Percentiles rank a stretch among this genome's conserved stretches.
Conservation (phyloP, 73 alveolate genomes). For the Paramecium caudatum region DNA sequence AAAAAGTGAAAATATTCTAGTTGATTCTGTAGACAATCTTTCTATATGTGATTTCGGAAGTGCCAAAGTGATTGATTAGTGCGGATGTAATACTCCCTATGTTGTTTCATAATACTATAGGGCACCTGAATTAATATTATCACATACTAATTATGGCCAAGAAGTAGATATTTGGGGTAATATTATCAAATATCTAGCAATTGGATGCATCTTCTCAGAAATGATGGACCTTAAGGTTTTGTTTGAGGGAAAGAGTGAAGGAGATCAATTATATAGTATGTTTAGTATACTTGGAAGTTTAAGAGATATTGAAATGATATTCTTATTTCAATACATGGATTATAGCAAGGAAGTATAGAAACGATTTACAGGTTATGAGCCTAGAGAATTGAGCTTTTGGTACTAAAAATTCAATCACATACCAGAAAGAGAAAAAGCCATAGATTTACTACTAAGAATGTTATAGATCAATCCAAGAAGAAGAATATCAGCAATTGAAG, state of each 20-base stretch:
- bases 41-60: constrained; percentile 91
- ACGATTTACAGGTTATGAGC: constrained; percentile 59
- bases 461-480: constrained; percentile 61
- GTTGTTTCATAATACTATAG: constrained; percentile 90
- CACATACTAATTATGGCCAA: constrained; percentile 78
- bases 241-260: constrained; percentile 90
- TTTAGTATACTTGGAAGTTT: constrained; percentile 69
- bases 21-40: constrained; percentile 67
- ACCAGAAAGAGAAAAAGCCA: constrained; percentile 18
- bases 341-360: background rate
- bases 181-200: constrained; percentile 65
- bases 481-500: constrained; percentile 73
- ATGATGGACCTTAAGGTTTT: constrained; percentile 77
- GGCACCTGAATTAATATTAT: constrained; percentile 91
- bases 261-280: constrained; percentile 72
- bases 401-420: constrained; percentile 32
- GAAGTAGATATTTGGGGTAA: constrained; percentile 90
- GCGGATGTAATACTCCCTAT: constrained; percentile 85
- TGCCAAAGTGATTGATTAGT: constrained; percentile 73
- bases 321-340: constrained; percentile 36
- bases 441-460: constrained; percentile 53
- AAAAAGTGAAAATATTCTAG: constrained; percentile 37
- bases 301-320: constrained; percentile 25
- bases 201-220: constrained; percentile 94
- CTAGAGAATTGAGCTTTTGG: constrained; percentile 3